A percentile compares a stretch with the other conserved stretches of the same genome.
Conservation (phyloP, 2,329 filamentous ascomycete genomes). For the Aspergillus japonicus region DNA sequence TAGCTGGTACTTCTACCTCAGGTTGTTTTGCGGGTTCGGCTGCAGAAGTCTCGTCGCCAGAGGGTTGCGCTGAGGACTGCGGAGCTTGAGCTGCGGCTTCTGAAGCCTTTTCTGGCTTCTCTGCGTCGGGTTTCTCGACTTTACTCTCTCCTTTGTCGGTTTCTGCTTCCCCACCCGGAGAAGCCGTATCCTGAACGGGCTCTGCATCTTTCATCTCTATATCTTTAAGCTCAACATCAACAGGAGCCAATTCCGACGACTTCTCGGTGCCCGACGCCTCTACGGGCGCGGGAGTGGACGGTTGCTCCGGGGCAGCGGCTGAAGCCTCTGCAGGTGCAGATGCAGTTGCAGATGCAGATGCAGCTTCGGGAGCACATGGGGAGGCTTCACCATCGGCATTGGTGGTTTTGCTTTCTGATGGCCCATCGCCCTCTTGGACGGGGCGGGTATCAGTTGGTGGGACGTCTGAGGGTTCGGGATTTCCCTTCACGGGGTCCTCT, state of each 20-base stretch:
- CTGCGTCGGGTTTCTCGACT: background rate
- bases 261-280: slow-evolving; percentile 2
- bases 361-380: background rate
- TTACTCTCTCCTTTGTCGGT: background rate
- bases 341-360: background rate
- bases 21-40: slow-evolving; percentile 9
- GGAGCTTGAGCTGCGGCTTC: background rate
- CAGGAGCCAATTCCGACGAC: background rate
- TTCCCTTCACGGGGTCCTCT: slow-evolving; percentile 12
- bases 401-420: slow-evolving; percentile 5
- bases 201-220: background rate
- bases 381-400: background rate
- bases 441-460: slow-evolving; percentile 6
- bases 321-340: background rate
- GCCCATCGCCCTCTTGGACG: background rate
- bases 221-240: background rate
- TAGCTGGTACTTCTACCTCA: slow-evolving; percentile 1
- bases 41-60: background rate
- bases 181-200: background rate
- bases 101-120: slow-evolving; percentile 9
- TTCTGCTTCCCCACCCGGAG: background rate
- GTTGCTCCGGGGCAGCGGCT: slow-evolving; percentile 3
- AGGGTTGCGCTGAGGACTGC: background rate
- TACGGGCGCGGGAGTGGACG: background rate
- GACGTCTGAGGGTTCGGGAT: slow-evolving; percentile 4